These are phyloP conservation scores for Oxyria digyna DNA, from an alignment of 148 eudicot species.

Conservation along the genomic window DNA sequence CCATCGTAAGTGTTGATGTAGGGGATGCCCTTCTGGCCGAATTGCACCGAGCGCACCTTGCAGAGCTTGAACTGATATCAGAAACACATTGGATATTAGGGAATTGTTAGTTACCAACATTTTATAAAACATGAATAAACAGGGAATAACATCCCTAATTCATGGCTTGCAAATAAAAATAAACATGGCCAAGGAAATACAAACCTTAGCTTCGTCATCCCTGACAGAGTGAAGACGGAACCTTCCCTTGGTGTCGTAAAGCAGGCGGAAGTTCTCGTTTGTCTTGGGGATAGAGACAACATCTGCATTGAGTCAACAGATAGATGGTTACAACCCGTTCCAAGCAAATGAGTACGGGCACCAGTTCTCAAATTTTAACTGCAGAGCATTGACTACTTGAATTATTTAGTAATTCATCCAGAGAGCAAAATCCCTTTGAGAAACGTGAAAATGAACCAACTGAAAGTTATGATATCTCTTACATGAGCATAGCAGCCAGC, in stretches of 20 bases:
- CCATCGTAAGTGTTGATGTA: constrained; percentile 9
- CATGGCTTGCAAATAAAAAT: no score
- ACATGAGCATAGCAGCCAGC: background rate
- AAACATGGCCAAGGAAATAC: background rate
- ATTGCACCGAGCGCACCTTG: constrained; percentile 1
- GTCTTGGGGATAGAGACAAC: constrained; percentile 10
- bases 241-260: constrained; percentile 10
- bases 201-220: constrained; percentile 9
- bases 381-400: no score
- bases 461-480: no score
- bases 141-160: no score
- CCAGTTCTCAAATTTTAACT: background rate
- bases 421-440: no score
- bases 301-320: background rate
- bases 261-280: constrained; percentile 9
- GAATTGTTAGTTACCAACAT: no score
- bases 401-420: no score
- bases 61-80: constrained; percentile 8
- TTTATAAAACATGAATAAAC: no score
- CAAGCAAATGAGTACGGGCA: background rate
- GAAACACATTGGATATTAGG: background rate
- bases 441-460: no score
- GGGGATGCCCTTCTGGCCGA: constrained; percentile 9
- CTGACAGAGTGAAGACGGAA: constrained; percentile 11
- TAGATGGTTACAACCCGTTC: background rate